phyloP scores from a whole-genome alignment of 2,329 filamentous ascomycete genomes.

The Ustilaginoidea virens region DNA sequence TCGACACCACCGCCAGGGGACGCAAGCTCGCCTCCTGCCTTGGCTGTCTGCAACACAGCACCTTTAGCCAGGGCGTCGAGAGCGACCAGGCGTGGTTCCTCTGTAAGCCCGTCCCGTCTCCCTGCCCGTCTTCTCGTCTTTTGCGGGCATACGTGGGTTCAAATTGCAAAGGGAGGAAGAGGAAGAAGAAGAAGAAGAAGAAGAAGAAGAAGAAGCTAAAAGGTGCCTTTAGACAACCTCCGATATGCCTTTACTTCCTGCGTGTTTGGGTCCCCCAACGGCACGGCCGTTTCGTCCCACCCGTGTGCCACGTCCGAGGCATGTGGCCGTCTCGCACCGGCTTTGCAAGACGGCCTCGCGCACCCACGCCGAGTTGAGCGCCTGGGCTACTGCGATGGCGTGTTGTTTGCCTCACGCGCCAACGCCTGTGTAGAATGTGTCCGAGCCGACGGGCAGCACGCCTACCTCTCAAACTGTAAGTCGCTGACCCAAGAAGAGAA shows the following conservation, averaged over 20 bases:
- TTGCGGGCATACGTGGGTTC: too few species aligned
- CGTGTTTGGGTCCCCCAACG: slow-evolving; percentile 35
- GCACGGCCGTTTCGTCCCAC: slow-evolving; percentile 25
- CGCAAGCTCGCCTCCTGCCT: slow-evolving; percentile 34
- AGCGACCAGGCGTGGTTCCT: slow-evolving; percentile 41
- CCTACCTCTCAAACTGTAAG: slow-evolving; percentile 35
- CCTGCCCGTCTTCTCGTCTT: not conserved
- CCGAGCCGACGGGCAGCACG: slow-evolving; percentile 22
- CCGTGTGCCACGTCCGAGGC: slow-evolving; percentile 36
- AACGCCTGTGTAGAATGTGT: slow-evolving; percentile 31
- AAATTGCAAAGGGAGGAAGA: too few species aligned
- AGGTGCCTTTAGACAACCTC: slow-evolving; percentile 37
- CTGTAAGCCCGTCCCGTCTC: slow-evolving; percentile 24
- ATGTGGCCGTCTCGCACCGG: slow-evolving; percentile 28
- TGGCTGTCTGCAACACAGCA: slow-evolving; percentile 36
- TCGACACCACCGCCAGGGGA: slow-evolving; percentile 21
- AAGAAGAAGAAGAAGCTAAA: too few species aligned
- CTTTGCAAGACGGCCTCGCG: slow-evolving; percentile 24
- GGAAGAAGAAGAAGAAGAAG: too few species aligned
- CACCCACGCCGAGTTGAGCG: slow-evolving; percentile 15
- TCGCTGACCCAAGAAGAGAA: too few species aligned
- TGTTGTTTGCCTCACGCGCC: too few species aligned
- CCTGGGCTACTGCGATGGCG: slow-evolving; percentile 31
- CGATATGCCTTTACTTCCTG: slow-evolving; percentile 37
- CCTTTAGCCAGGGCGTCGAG: slow-evolving; percentile 28